These are phyloP conservation scores for Ascochyta viciae-villosae DNA, from an alignment of 2,329 filamentous ascomycete species.

Conservation along the genomic window DNA sequence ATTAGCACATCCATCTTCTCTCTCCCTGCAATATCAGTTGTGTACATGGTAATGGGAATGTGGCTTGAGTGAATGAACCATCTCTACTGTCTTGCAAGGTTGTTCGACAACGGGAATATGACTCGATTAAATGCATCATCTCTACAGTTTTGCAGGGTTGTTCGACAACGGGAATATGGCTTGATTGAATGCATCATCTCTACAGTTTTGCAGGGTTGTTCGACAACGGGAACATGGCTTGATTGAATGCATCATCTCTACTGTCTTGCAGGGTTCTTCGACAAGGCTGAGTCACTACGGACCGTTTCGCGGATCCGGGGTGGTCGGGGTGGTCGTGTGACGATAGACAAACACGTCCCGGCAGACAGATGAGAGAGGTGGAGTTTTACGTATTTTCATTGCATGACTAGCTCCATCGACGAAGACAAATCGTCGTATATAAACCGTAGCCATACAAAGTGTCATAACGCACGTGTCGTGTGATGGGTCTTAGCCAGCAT, in stretches of 20 bases:
- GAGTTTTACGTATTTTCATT: slow-evolving; percentile 9
- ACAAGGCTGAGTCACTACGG: no score
- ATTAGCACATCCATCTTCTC: slow-evolving; percentile 3
- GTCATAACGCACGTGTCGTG: slow-evolving; percentile 10
- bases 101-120: no score
- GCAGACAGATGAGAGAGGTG: not conserved
- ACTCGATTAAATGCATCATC: no score
- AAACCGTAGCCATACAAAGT: slow-evolving; percentile 6
- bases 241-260: no score
- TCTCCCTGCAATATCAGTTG: slow-evolving; percentile 3
- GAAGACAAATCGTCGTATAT: not conserved
- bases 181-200: no score
- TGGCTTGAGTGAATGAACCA: no score
- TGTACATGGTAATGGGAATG: not conserved
- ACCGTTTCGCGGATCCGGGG: not conserved
- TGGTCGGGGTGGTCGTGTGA: not conserved
- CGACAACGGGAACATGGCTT: no score
- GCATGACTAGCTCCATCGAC: slow-evolving; percentile 1
- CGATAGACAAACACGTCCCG: not conserved
- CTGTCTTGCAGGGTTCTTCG: no score
- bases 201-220: no score
- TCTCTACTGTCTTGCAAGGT: no score
- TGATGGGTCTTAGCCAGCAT: slow-evolving; percentile 5
- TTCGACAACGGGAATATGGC: no score
- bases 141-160: no score